phyloP scores from a whole-genome alignment of 805 yeast species.

The Kazachstania viticola region DNA sequence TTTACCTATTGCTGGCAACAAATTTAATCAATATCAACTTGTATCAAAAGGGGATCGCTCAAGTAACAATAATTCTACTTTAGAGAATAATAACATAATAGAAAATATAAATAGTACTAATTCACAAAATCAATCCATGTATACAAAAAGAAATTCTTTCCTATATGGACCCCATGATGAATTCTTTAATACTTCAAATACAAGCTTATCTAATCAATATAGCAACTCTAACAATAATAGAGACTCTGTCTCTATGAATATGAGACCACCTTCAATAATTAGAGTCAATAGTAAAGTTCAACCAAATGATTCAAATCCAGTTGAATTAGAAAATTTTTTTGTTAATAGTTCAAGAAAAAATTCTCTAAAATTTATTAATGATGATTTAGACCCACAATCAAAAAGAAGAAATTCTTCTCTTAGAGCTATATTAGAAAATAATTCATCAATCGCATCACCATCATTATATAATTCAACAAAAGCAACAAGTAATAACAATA shows the following conservation, averaged over 20 bases:
- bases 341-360: constrained; percentile 17
- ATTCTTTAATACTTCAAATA: too few relatives aligned
- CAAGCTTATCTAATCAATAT: too few relatives aligned
- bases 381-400: constrained; percentile 22
- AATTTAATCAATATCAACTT: constrained; percentile 1
- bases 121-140: constrained; percentile 1
- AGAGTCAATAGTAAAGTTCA: constrained; percentile 3
- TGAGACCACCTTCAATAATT: constrained; percentile 19
- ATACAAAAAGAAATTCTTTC: constrained; percentile 16
- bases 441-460: background rate
- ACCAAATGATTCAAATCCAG: background rate
- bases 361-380: constrained; percentile 21
- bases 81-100: too few relatives aligned
- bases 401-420: constrained; percentile 25
- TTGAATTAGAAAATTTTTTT: constrained; percentile 5
- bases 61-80: too few relatives aligned
- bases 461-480: background rate
- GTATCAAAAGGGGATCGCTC: constrained; percentile 6
- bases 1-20: constrained; percentile 11
- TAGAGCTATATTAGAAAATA: constrained; percentile 6
- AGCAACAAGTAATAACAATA: background rate
- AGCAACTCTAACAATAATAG: too few relatives aligned
- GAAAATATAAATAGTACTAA: background rate
- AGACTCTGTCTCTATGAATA: too few relatives aligned
- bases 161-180: constrained; percentile 15